Evolutionary conservation across 345 rosid genomes (phyloP).

Genomic region (Pistacia atlantica): DNA sequence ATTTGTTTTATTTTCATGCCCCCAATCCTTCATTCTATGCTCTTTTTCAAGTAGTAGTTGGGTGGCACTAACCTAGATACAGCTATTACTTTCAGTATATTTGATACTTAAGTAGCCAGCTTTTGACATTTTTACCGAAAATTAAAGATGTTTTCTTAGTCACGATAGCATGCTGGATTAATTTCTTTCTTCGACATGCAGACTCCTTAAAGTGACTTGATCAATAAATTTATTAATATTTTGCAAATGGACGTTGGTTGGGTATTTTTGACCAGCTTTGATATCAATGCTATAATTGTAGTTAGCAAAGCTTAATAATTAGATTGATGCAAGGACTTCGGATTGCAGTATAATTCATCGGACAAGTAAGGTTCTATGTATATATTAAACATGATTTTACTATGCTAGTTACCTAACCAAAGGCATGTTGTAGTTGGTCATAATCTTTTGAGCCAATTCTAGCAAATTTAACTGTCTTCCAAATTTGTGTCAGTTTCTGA

Average conservation of each 20-base stretch:
- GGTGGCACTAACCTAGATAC: neutral
- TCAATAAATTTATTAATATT: neutral
- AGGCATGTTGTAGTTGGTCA: neutral
- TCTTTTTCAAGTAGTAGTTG: neutral
- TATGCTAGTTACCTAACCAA: neutral
- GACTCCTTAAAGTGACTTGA: neutral
- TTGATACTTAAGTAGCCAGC: neutral
- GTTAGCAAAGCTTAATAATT: neutral
- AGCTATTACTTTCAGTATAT: neutral
- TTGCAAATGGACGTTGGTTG: neutral
- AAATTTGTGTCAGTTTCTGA: neutral
- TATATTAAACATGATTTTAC: neutral
- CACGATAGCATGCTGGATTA: neutral
- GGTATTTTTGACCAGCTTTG: too few species aligned
- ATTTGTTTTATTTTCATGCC: neutral
- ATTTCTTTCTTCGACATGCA: neutral
- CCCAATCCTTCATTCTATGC: neutral
- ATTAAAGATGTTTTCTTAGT: neutral
- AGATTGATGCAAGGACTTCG: neutral
- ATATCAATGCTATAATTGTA: too few species aligned
- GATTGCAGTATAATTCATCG: neutral
- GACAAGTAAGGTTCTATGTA: neutral
- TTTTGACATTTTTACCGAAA: neutral
- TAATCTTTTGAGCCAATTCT: neutral
- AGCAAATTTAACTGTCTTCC: neutral